phyloP scores from a whole-genome alignment of 176 grass and related monocot genomes.

The Cenchrus fungigraminus region DNA sequence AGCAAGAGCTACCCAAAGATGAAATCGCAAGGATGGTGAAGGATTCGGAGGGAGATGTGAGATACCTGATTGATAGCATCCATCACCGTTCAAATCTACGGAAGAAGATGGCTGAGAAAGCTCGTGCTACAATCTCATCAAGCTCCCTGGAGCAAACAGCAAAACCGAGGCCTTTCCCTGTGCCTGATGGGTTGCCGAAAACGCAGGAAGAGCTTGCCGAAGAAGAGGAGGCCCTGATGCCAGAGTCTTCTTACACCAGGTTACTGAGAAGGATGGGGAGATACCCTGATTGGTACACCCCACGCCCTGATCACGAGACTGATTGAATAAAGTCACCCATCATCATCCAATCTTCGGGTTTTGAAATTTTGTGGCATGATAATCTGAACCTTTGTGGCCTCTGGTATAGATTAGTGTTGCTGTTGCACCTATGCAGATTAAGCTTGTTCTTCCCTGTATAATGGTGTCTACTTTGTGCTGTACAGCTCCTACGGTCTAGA shows the following conservation, averaged over 20 bases:
- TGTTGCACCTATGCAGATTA: slow-evolving; percentile 6
- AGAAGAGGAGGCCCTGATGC: slow-evolving; percentile 70
- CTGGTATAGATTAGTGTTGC: slow-evolving; percentile 1
- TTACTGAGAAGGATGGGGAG: slow-evolving; percentile 68
- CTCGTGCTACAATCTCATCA: slow-evolving; percentile 13
- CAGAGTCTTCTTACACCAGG: slow-evolving; percentile 67
- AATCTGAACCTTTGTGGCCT: slow-evolving; percentile 2
- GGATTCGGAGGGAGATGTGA: slow-evolving; percentile 48
- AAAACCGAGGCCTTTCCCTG: slow-evolving; percentile 50
- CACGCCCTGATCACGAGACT: slow-evolving; percentile 62
- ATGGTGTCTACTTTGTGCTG: neutral
- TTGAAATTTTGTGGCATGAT: slow-evolving; percentile 7
- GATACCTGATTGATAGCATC: slow-evolving; percentile 57
- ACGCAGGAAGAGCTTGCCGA: slow-evolving; percentile 72
- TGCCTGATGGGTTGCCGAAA: slow-evolving; percentile 78
- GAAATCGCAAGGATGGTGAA: slow-evolving; percentile 57
- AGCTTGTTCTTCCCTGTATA: slow-evolving; percentile 6
- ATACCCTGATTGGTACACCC: slow-evolving; percentile 76
- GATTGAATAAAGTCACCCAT: slow-evolving; percentile 35
- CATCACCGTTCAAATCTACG: slow-evolving; percentile 53
- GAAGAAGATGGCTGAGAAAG: slow-evolving; percentile 57
- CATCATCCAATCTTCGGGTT: neutral
- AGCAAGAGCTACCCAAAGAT: slow-evolving; percentile 61
- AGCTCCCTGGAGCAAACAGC: neutral
- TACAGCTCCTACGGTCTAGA: neutral